These are phyloP conservation scores for Sporothrix brasiliensis DNA, from an alignment of 2,329 filamentous ascomycete genomes.

Conservation along the genomic window DNA sequence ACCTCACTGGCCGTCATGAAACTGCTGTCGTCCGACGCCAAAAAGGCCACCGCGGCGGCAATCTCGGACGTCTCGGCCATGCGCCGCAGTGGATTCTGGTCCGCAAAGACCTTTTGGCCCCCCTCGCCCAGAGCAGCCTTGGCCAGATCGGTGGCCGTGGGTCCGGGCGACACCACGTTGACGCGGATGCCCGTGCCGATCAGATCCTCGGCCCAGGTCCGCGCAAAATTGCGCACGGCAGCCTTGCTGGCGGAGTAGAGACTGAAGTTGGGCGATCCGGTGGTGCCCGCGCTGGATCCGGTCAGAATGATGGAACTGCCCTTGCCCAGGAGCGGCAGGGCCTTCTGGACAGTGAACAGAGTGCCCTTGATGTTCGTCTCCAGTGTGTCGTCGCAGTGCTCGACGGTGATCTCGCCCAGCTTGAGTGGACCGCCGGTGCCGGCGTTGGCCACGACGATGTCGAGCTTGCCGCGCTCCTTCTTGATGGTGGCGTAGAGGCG, in stretches of 20 bases:
- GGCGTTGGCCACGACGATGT: slow-evolving; percentile 77
- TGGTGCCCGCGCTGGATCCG: slow-evolving; percentile 34
- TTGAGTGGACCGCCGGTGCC: slow-evolving; percentile 66
- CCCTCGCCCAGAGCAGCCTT: slow-evolving; percentile 30
- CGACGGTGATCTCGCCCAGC: slow-evolving; percentile 57
- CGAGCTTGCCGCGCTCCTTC: slow-evolving; percentile 30
- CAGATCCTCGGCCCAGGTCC: slow-evolving; percentile 30
- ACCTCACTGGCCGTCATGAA: slow-evolving; percentile 34
- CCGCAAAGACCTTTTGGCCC: slow-evolving; percentile 28
- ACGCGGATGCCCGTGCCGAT: slow-evolving; percentile 32
- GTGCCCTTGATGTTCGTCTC: slow-evolving; percentile 70
- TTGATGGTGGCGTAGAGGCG: slow-evolving; percentile 30
- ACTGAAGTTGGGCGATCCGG: slow-evolving; percentile 27
- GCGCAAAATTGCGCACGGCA: slow-evolving; percentile 32
- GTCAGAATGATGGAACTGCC: slow-evolving; percentile 33
- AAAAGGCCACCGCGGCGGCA: slow-evolving; percentile 31
- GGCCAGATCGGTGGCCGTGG: slow-evolving; percentile 33
- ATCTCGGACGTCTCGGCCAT: slow-evolving; percentile 32
- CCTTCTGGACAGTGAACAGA: slow-evolving; percentile 48
- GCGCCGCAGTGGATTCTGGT: slow-evolving; percentile 29
- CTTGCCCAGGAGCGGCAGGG: slow-evolving; percentile 32
- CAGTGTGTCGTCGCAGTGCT: slow-evolving; percentile 60
- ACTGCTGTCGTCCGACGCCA: slow-evolving; percentile 33
- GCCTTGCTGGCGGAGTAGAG: slow-evolving; percentile 33
- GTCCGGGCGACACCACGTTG: slow-evolving; percentile 32